Evolutionary conservation across 768 basidiomycete genomes (phyloP).

Genomic region (Polyporus arcularius): DNA sequence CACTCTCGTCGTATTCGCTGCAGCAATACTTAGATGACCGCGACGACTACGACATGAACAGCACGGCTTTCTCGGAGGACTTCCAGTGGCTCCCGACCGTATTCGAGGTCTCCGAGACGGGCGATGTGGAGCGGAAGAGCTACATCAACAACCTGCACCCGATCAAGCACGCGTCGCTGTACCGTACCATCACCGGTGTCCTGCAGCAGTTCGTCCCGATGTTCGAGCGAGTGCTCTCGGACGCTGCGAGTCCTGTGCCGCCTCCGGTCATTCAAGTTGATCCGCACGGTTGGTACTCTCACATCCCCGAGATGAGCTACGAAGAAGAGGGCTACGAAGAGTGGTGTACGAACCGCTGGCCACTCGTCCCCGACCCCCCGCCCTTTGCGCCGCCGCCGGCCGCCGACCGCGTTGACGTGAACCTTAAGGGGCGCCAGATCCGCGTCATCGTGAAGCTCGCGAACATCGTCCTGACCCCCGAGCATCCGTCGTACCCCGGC

Average conservation of each 20-base stretch:
- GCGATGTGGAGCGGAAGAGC: conserved; percentile 16
- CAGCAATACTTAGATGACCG: not conserved
- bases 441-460: conserved; percentile 44
- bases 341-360: not conserved
- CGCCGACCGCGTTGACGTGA: not conserved
- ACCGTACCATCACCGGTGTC: conserved; percentile 18
- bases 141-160: conserved; percentile 35
- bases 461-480: conserved; percentile 32
- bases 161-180: conserved; percentile 15
- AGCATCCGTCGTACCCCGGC: conserved; percentile 30
- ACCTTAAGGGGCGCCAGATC: conserved; percentile 18
- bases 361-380: not conserved
- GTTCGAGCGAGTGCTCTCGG: conserved; percentile 27
- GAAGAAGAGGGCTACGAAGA: not conserved
- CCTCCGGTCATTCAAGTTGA: not conserved
- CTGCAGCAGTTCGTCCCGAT: conserved; percentile 23
- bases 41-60: not conserved
- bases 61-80: conserved; percentile 13
- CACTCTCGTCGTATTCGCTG: not conserved
- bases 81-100: conserved; percentile 32
- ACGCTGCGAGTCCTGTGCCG: not conserved
- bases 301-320: not conserved
- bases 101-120: conserved; percentile 24
- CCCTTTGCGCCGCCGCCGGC: not conserved
- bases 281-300: not conserved